phyloP scores from a whole-genome alignment of 805 yeast genomes.

The Kuraishia hungarica region DNA sequence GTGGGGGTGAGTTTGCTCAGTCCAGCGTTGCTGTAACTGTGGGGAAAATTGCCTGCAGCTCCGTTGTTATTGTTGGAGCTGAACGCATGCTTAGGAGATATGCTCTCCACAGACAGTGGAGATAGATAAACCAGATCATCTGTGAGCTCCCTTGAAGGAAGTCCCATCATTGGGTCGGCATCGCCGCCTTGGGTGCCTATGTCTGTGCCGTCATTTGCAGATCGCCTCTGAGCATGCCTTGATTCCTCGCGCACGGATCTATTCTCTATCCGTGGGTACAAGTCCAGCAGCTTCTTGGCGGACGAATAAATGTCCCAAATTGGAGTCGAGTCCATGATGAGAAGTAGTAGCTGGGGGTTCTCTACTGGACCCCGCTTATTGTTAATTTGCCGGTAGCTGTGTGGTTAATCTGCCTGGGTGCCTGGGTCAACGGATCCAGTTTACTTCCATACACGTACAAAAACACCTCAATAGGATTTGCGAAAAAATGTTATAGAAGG shows the following conservation, averaged over 20 bases:
- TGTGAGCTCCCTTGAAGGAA: constrained; percentile 7
- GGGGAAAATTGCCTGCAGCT: neutral
- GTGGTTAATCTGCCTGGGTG: neutral
- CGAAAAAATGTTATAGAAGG: no score
- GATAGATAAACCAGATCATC: constrained; percentile 17
- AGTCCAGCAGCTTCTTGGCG: constrained; percentile 21
- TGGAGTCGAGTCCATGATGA: constrained; percentile 18
- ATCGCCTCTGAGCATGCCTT: constrained; percentile 12
- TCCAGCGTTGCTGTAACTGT: constrained; percentile 9
- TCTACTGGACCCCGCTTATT: neutral
- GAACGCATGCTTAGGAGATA: constrained; percentile 1
- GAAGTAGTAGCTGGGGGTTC: neutral
- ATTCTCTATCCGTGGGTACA: constrained; percentile 24
- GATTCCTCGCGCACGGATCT: constrained; percentile 21
- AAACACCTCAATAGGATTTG: neutral
- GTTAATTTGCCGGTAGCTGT: neutral
- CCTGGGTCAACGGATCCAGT: neutral
- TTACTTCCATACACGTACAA: no score
- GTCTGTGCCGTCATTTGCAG: constrained; percentile 1
- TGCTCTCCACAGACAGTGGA: constrained; percentile 6
- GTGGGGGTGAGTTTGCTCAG: constrained; percentile 2
- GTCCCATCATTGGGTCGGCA: neutral
- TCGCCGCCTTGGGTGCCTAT: neutral
- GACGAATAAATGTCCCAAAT: constrained; percentile 27
- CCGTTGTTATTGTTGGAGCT: constrained; percentile 1